Base-by-base conservation (phyloP, 495 filamentous ascomycete genomes). In the Oidiodendron maius region DNA sequence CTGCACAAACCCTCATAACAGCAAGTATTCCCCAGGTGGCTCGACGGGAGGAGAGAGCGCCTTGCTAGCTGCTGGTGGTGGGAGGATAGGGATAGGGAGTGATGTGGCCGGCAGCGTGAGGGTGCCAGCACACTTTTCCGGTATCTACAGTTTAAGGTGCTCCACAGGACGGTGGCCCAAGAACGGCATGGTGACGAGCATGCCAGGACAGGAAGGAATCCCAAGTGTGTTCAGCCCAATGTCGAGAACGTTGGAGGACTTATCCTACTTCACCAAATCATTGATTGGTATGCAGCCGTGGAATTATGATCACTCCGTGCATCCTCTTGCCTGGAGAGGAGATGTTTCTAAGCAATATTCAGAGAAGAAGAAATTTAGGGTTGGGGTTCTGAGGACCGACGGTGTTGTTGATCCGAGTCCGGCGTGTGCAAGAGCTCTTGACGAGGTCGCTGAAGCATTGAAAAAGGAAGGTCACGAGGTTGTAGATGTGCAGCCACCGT, bases 81-180 rank as follows among this genome's bases (percentile, higher is more conserved):
- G 82, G 35, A 76, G 93, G n/a, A 95, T 96, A 49, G 93, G 93
- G 22, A 83, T 98, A 54, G 93, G 93, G 25, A 91, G 87, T 12
- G 93, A 97, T 61, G 91, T 97, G 9, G 91, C 93, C 34, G 93
- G 93, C 10, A 91, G 86, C 9, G 93, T 98, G 1, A 76, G 93
- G 22, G 84, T 77, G 13, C 93, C 93, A 2, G 91, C 93, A 3
- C 90, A 95, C 42, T 97, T 86, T 71, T 83, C 82, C 24, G 93
- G 93, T 2, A 89, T 95, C 60, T 96, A 96, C 63, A 82, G 83
- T 2, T 64, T 98, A 17, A 79, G 90, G 37, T 98, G 93, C 64
- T 89, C 84, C n/a, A 95, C 87, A n/a, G 91, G 93, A 15, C 75
- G 93, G 21, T 98, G 93, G 89, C 90, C 89, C 3, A 94, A 94